Percentiles rank a stretch among this genome's conserved stretches.
Evolutionary conservation across 169 alveolate genomes (phyloP).

Genomic region (Eimeria praecox): DNA sequence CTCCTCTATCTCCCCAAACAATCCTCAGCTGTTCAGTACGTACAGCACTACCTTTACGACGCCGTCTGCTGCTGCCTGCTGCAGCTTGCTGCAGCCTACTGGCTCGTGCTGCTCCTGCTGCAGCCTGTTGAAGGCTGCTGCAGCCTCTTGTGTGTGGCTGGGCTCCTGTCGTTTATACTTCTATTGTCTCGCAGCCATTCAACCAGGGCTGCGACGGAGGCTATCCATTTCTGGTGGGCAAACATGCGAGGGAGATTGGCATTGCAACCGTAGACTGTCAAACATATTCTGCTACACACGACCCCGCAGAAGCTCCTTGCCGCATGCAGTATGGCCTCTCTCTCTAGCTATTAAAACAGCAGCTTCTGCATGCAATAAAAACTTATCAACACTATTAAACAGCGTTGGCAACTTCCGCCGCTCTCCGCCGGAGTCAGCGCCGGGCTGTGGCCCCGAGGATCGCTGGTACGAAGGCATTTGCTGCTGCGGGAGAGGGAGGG

Average conservation of each 20-base stretch:
- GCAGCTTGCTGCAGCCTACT: too few species aligned
- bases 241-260: slow-evolving; percentile 92
- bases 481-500: neutral
- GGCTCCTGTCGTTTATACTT: neutral
- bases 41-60: too few species aligned
- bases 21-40: slow-evolving; percentile 86
- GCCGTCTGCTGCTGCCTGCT: too few species aligned
- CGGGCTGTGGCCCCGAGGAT: slow-evolving; percentile 65
- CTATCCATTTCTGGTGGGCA: slow-evolving; percentile 94
- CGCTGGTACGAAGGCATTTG: slow-evolving; percentile 26
- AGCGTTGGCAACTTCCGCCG: slow-evolving; percentile 46
- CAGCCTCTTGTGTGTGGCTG: too few species aligned
- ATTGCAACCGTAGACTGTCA: slow-evolving; percentile 83
- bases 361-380: neutral
- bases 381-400: neutral
- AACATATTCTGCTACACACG: slow-evolving; percentile 23
- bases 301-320: slow-evolving; percentile 68
- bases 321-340: slow-evolving; percentile 62
- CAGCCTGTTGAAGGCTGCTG: too few species aligned
- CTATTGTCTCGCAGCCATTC: slow-evolving; percentile 84
- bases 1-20: slow-evolving; percentile 86
- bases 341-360: neutral
- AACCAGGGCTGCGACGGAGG: slow-evolving; percentile 96
- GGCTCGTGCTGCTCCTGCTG: too few species aligned
- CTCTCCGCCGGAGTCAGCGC: slow-evolving; percentile 30